phyloP scores from a whole-genome alignment of 2,329 filamentous ascomycete genomes.

The Aspergillus caelatus region DNA sequence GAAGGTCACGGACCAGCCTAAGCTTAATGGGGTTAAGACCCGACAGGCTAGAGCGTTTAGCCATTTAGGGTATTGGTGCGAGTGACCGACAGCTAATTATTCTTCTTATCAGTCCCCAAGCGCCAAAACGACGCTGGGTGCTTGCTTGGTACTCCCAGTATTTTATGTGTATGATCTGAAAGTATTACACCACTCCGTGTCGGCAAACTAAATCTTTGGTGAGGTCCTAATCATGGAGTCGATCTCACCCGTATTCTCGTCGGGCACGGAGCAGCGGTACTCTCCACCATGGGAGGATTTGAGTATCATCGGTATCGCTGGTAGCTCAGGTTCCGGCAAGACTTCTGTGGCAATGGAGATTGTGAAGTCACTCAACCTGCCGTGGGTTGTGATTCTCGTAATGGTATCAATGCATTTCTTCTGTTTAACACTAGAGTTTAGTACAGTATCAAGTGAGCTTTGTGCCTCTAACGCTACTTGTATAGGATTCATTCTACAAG shows the following conservation, averaged over 20 bases:
- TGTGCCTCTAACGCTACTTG: constrained; percentile 21
- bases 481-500: constrained; percentile 96
- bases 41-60: not conserved
- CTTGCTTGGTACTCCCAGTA: not conserved
- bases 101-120: constrained; percentile 10
- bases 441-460: not conserved
- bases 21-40: constrained; percentile 24
- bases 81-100: not conserved
- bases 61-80: constrained; percentile 1
- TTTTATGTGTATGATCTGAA: constrained; percentile 1
- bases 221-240: constrained; percentile 36
- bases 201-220: constrained; percentile 3
- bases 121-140: not conserved
- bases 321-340: constrained; percentile 93
- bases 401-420: constrained; percentile 65
- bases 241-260: constrained; percentile 40
- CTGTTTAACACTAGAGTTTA: constrained; percentile 13
- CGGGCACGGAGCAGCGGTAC: constrained; percentile 66
- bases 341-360: constrained; percentile 92
- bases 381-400: constrained; percentile 96
- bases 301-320: constrained; percentile 94
- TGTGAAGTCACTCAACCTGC: constrained; percentile 83
- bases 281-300: constrained; percentile 94
- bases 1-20: constrained; percentile 34
- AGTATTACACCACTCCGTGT: not conserved